Base-by-base conservation (phyloP, 768 basidiomycete species). In the Lepiota venenata region DNA sequence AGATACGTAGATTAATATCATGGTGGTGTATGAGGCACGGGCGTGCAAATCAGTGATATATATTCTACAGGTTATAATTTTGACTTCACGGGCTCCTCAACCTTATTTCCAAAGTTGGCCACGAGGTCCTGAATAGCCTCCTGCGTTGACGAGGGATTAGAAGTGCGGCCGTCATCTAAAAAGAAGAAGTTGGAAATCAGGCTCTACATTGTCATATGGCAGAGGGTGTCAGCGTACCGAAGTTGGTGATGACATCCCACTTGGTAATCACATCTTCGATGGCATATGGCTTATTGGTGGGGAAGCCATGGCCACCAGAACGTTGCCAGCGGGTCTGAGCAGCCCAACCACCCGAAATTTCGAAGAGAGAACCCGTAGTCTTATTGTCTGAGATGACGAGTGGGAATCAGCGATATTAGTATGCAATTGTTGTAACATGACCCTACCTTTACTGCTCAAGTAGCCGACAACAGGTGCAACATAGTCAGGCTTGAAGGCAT, bases 271-370 rank as follows among this genome's bases (percentile, higher is more conserved):
- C 76, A 52, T 87, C 84, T 69, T 98, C 97, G 0, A 93, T 90
- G 7, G 84, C 84, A 58, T 89, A 79, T 2, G 79, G 75, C 55
- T 78, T 78, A 65, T 86, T 86, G 35, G 87, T 80, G 4, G 93
- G 88, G 84, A 98, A 98, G 6, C 89, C 87, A 63, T 87, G 73
- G 9, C 95, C 97, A 1, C 87, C 88, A 8, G 92, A 76, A 12
- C 93, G 84, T 68, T 98, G 90, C 95, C 96, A 99, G 54, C 96
- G 80, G 29, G 90, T 87, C 68, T 94, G 84, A 1, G 91, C 91
- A 2, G 88, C 88, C 91, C 93, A 98, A 0, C 96, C 97, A 20
- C 90, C 94, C 12, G 79, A 80, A 38, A 93, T 81, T 68, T 98
- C 95, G 67, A 95, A 95, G 47, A 99, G 65, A 4, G 75, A 72